Evolutionary conservation across 2,329 filamentous ascomycete species (phyloP), one percentile per base, ranked within the genome.

Genomic region (Fusarium falciforme): DNA sequence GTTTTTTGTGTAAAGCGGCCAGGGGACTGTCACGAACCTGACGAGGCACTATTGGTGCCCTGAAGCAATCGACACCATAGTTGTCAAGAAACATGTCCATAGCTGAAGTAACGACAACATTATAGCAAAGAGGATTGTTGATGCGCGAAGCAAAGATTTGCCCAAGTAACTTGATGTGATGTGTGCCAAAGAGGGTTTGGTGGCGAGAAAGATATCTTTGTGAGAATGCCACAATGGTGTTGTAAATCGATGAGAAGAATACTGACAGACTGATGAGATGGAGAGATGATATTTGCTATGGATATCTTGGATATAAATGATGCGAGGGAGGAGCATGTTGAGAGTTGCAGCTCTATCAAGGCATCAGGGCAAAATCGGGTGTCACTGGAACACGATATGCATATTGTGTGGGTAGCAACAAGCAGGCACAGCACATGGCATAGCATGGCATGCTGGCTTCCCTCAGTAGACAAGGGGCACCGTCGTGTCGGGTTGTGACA

Each of bases 401-500:
- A 47, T 29, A 33, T 61, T 22, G 29, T 61, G 38, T 40, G 38
- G 36, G 58, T 33, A 22, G 27, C 22, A 33, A 61, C 25, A 47
- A n/a, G n/a, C 17, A 20, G 14, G 38, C 29, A 61, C 55, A 42
- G 54, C 47, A 62, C 47, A 62, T 40, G 60, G 60, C 25, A 49
- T 49, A 8, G 49, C 47, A 54, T 40, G 60, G 60, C 44, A 49
- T 49, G 44, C 44, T 29, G 44, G 42, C 42, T 29, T 27, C 25
- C 16, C 10, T 25, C 33, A 35, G 52, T 17, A 38, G 44, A 65
- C 42, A 44, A 61, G 57, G 64, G 47, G 71, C 62, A 63, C 71
- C 71, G 57, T n/a, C 10, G 61, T 66, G 61, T 59, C 64, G 71
- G 71, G 71, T 65, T 60, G 40, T 52, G 61, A 60, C 44, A 60